Evolutionary conservation across 2,329 filamentous ascomycete genomes (phyloP).

Genomic region (Triangularia setosa): DNA sequence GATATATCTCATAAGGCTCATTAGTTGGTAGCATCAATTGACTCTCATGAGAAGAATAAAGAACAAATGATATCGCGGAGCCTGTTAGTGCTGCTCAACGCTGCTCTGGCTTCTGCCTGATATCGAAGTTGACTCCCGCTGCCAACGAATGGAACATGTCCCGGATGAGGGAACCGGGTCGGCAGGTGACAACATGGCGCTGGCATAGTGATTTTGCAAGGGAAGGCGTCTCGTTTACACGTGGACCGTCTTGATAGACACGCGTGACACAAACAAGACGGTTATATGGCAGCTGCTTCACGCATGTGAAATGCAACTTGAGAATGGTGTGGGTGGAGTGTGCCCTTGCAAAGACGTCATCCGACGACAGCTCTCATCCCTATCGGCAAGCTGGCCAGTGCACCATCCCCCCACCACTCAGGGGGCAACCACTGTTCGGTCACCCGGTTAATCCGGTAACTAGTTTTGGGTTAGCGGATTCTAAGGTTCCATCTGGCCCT

Average conservation of each 20-base stretch:
- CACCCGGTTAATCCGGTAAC: not conserved
- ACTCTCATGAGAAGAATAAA: too few relatives aligned
- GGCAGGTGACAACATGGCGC: not conserved
- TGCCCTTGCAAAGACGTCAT: not conserved
- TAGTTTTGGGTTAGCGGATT: not conserved
- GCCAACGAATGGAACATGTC: too few relatives aligned
- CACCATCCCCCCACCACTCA: not conserved
- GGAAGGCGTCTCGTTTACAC: not conserved
- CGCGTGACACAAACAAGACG: not conserved
- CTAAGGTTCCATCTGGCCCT: not conserved
- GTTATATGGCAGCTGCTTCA: not conserved
- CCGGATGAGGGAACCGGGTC: too few relatives aligned
- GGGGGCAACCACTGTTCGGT: not conserved
- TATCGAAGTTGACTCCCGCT: too few relatives aligned
- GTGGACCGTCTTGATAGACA: not conserved
- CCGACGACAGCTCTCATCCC: not conserved
- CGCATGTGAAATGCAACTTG: not conserved
- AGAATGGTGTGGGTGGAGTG: not conserved
- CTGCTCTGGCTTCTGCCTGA: too few relatives aligned
- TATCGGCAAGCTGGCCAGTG: not conserved
- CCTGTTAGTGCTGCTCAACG: too few relatives aligned
- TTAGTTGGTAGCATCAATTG: too few relatives aligned
- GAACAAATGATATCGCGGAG: too few relatives aligned
- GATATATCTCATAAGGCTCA: too few relatives aligned
- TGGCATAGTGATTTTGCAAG: not conserved